Evolutionary conservation across 495 filamentous ascomycete species (phyloP), one percentile per base, ranked within the genome.

Genomic region (Pseudoneurospora amorphoporcata): DNA sequence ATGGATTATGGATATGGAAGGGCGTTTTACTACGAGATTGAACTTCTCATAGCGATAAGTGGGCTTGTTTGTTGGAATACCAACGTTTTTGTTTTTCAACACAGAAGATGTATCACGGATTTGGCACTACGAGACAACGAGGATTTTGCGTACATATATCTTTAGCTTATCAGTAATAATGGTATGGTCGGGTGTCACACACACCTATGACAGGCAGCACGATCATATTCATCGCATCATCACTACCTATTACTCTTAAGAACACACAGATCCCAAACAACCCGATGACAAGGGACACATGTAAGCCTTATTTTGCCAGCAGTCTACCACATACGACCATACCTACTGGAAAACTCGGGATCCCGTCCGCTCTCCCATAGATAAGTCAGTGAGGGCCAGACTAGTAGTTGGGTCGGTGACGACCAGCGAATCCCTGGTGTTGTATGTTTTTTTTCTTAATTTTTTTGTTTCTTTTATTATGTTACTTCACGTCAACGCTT

Each of bases 341-440:
- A 85, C 72, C 75, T 76, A 77, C 40, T 77, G 74, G 83, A 83
- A 73, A 79, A 80, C 76, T 81, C 81, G 84, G 83, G 79, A 83
- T 83, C 83, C 84, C 84, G 83, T 86, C 82, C 83, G 84, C 82
- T 85, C 84, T 83, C 81, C 82, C 83, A 79, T 83, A 80, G 79
- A 77, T 75, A 45, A 45, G 43, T 17, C n/a, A 19, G 17, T n/a
- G n/a, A 53, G 19, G n/a, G 47, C 47, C 47, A 61, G 47, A 61
- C 47, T 61, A 83, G 82, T 83, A 84, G 80, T 83, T 80, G 80
- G 79, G 82, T 82, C 78, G 82, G 81, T 82, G 83, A 84, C 81
- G 80, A 84, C 79, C 80, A 80, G 83, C 79, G 82, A 84, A 84
- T 80, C 72, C 83, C 77, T 71, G 81, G 82, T 84, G 82, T 82